Conservation (phyloP, 345 rosid genomes). For the Syzygium oleosum region DNA sequence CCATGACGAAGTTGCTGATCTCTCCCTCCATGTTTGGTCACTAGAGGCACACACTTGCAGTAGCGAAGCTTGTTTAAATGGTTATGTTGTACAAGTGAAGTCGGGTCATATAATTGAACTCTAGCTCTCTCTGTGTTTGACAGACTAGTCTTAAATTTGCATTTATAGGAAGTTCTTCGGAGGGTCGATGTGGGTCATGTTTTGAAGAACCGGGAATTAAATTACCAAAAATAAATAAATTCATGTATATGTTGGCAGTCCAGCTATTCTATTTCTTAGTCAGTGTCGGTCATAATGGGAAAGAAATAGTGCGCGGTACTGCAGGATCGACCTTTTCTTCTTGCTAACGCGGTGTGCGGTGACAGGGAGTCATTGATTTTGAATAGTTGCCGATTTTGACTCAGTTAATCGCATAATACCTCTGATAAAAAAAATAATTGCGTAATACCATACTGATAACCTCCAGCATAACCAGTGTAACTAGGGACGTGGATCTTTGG, state of each 20-base stretch:
- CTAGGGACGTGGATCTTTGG: too few relatives aligned
- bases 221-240: neutral
- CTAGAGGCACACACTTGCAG: neutral
- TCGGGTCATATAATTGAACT: neutral
- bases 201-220: neutral
- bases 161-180: neutral
- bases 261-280: neutral
- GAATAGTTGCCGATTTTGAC: neutral
- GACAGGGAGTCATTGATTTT: neutral
- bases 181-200: neutral
- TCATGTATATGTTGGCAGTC: neutral
- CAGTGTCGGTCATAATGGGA: neutral
- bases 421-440: too few relatives aligned
- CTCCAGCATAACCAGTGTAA: too few relatives aligned
- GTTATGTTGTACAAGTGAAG: neutral
- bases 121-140: neutral
- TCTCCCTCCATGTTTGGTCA: neutral
- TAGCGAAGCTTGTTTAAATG: neutral
- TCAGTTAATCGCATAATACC: neutral
- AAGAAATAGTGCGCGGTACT: rapidly evolving
- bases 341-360: neutral
- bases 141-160: neutral
- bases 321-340: neutral
- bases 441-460: too few relatives aligned
- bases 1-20: constrained; percentile 5